Conservation (phyloP, 495 filamentous ascomycete genomes). For the Aspergillus campestris region DNA sequence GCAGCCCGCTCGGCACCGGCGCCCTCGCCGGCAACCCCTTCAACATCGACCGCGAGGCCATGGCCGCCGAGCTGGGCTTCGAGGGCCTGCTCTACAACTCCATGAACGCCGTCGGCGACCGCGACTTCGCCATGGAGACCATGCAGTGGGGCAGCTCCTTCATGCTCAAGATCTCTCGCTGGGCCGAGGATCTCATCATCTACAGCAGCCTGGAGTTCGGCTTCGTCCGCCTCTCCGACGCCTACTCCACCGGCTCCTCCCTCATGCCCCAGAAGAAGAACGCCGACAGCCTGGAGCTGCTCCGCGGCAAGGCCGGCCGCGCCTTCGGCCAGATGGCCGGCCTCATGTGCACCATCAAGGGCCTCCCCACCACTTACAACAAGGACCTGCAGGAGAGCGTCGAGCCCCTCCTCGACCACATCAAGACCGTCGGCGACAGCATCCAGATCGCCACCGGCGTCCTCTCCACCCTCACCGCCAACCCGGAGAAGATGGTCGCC, state of each 20-base stretch:
- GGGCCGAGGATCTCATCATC: slow-evolving; percentile 85
- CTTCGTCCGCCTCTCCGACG: slow-evolving; percentile 75
- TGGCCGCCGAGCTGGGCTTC: slow-evolving; percentile 86
- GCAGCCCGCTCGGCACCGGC: slow-evolving; percentile 72
- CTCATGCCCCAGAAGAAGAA: slow-evolving; percentile 90
- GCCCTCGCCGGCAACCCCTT: slow-evolving; percentile 92
- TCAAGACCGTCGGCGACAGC: slow-evolving; percentile 80
- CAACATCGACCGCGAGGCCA: slow-evolving; percentile 76
- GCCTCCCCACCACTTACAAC: slow-evolving; percentile 86
- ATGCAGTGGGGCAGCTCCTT: slow-evolving; percentile 83
- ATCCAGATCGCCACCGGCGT: slow-evolving; percentile 80
- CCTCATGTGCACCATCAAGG: slow-evolving; percentile 81
- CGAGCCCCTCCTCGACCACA: slow-evolving; percentile 78
- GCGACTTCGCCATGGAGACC: slow-evolving; percentile 84
- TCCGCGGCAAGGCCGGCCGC: slow-evolving; percentile 79
- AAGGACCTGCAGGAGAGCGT: slow-evolving; percentile 90
- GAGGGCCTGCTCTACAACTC: slow-evolving; percentile 74
- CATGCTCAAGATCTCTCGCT: slow-evolving; percentile 81
- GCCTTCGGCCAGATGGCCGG: slow-evolving; percentile 86
- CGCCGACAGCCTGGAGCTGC: slow-evolving; percentile 72
- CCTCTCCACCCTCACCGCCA: slow-evolving; percentile 54
- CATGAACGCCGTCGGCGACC: slow-evolving; percentile 73
- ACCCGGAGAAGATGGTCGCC: slow-evolving; percentile 67
- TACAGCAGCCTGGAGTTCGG: slow-evolving; percentile 77
- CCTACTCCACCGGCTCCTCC: slow-evolving; percentile 75